Evolutionary conservation across 345 rosid genomes (phyloP), one percentile per base, ranked within the genome.

Genomic region (Mallotus nudiflorus): DNA sequence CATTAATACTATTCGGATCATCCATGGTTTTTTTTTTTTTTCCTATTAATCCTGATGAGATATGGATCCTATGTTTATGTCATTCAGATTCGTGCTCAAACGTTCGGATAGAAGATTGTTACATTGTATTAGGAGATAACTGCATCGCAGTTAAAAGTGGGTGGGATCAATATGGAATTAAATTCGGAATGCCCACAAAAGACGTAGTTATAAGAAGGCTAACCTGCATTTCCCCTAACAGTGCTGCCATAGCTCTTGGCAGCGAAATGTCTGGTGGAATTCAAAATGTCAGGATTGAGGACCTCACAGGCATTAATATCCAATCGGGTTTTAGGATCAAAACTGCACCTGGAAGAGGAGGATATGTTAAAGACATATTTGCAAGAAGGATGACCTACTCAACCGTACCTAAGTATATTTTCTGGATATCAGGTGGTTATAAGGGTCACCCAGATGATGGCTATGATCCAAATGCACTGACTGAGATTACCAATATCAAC

Each of bases 201-300:
- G 81, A 87, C 28, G 70, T 90, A 22, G 62, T 82, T 1, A 85
- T 90, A 67, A 77, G 92, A 73, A 62, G 89, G 59, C 71, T 92
- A 24, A 87, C 89, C 53, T 88, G 96, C 80, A 81, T 90, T 71
- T 92, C 97, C 24, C 97, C 94, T 0, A 76, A 87, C 55, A 90
- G 97, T 29, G 97, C 94, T 16, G 68, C 88, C 49, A 79, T 90
- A 20, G 97, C 97, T 5, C 83, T 90, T 1, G 97, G 97, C 25
- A 92, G 94, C 33, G 98, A 92, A 64, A 90, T 92, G 94, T 90
- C 98, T 0, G 96, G 98, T 4, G 94, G 94, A 55, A 86, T 92
- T 56, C 73, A 72, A 52, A 83, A 92, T 57, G 85, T 88, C 7
- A 78, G 98, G 56, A 78, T 66, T 18, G 96, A 92, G 61, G 87